These are phyloP conservation scores for Saturnispora zaruensis DNA, from an alignment of 805 yeast genomes.

Conservation along the genomic window DNA sequence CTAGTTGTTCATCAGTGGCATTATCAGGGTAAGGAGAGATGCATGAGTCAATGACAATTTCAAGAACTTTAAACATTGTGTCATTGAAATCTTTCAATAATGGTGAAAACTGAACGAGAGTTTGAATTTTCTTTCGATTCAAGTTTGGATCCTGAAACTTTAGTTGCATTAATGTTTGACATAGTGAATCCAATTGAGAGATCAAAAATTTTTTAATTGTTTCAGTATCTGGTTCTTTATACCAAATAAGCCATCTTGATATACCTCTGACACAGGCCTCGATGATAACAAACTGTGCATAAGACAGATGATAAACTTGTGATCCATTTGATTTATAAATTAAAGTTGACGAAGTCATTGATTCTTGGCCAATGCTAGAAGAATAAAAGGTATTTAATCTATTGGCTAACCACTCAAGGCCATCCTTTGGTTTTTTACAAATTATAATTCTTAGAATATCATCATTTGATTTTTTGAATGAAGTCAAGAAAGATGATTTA, in stretches of 20 bases:
- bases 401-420: slow-evolving; percentile 73
- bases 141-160: slow-evolving; percentile 72
- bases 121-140: slow-evolving; percentile 78
- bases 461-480: slow-evolving; percentile 76
- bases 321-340: slow-evolving; percentile 47
- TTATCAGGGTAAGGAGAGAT: slow-evolving; percentile 69
- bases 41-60: slow-evolving; percentile 73
- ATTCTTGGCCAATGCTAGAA: slow-evolving; percentile 56
- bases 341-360: slow-evolving; percentile 46
- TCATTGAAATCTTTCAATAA: slow-evolving; percentile 66
- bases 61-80: slow-evolving; percentile 75
- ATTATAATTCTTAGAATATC: slow-evolving; percentile 84
- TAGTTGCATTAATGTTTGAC: slow-evolving; percentile 68
- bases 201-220: slow-evolving; percentile 43
- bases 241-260: slow-evolving; percentile 94
- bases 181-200: slow-evolving; percentile 55
- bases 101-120: slow-evolving; percentile 90
- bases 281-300: slow-evolving; percentile 74
- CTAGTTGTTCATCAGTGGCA: slow-evolving; percentile 57
- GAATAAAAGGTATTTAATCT: slow-evolving; percentile 66
- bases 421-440: slow-evolving; percentile 76
- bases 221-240: slow-evolving; percentile 47
- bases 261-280: slow-evolving; percentile 90
- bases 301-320: slow-evolving; percentile 65
- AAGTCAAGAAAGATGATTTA: slow-evolving; percentile 61